Conservation (phyloP, 768 basidiomycete genomes). For the Xerocomus spinulosus region DNA sequence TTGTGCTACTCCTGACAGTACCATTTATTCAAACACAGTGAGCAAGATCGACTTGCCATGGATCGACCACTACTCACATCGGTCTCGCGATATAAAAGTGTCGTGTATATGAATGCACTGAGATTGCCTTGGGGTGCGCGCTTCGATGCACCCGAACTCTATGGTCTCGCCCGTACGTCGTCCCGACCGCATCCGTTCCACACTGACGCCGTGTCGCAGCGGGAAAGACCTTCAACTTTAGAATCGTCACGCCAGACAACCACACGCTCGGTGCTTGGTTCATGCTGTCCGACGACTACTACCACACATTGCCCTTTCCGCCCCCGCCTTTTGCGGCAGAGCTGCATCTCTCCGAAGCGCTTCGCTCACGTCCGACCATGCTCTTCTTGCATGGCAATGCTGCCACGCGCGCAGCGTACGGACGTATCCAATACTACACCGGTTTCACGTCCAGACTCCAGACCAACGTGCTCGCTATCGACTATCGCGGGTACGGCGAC, state of each 20-base stretch:
- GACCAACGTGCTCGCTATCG: constrained; percentile 78
- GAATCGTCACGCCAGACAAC: constrained; percentile 71
- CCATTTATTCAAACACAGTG: constrained; percentile 71
- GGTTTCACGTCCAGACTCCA: constrained; percentile 60
- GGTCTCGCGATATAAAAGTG: constrained; percentile 32
- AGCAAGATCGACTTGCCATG: constrained; percentile 29
- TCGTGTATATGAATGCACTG: constrained; percentile 64
- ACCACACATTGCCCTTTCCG: constrained; percentile 43
- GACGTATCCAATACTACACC: constrained; percentile 66
- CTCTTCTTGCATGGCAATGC: constrained; percentile 93
- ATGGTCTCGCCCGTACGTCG: constrained; percentile 73
- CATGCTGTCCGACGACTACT: constrained; percentile 62
- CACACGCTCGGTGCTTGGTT: constrained; percentile 85
- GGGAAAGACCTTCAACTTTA: constrained; percentile 71
- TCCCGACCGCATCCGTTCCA: neutral
- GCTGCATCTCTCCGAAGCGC: constrained; percentile 47
- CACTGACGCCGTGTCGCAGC: constrained; percentile 38
- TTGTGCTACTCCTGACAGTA: constrained; percentile 51
- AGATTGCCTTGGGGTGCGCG: constrained; percentile 58
- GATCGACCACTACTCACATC: constrained; percentile 14
- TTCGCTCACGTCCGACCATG: constrained; percentile 63
- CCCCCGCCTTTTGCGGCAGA: constrained; percentile 36
- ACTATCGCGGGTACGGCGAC: constrained; percentile 92
- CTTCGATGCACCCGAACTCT: constrained; percentile 66
- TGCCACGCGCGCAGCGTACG: constrained; percentile 64